These are phyloP conservation scores for Mycena galericulata DNA, from an alignment of 768 basidiomycete genomes.

Conservation along the genomic window DNA sequence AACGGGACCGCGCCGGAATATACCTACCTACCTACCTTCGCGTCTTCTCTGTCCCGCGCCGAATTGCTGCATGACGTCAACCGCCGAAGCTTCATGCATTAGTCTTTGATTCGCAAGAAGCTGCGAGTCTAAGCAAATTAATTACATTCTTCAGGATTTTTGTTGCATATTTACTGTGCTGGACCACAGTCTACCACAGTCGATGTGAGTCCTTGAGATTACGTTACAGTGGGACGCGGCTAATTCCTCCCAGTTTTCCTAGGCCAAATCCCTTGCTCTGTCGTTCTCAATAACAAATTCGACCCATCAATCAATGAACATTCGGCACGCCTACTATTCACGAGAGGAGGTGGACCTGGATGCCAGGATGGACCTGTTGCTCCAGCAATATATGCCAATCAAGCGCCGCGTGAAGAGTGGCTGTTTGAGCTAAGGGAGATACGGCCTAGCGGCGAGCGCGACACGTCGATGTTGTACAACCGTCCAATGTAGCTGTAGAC, in stretches of 20 bases:
- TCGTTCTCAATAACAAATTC: slow-evolving; percentile 45
- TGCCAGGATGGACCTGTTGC: neutral
- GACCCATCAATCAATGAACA: slow-evolving; percentile 46
- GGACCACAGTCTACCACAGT: no score
- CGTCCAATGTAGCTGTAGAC: neutral
- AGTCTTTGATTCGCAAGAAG: slow-evolving; percentile 19
- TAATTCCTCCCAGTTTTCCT: slow-evolving; percentile 38
- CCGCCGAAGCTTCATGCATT: slow-evolving; percentile 18
- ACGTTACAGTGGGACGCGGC: no score
- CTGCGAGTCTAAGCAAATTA: neutral
- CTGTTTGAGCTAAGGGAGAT: slow-evolving; percentile 23
- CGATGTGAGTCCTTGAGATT: slow-evolving; percentile 33
- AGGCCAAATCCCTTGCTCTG: slow-evolving; percentile 44
- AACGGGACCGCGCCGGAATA: no score
- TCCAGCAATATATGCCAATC: slow-evolving; percentile 19
- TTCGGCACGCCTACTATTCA: slow-evolving; percentile 45
- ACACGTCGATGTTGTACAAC: no score
- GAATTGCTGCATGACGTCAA: slow-evolving; percentile 8
- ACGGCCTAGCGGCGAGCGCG: neutral
- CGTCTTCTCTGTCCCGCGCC: neutral
- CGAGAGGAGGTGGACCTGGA: slow-evolving; percentile 15
- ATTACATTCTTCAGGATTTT: slow-evolving; percentile 37
- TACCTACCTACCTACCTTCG: no score
- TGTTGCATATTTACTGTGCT: slow-evolving; percentile 42
- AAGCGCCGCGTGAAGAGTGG: slow-evolving; percentile 22